These are phyloP conservation scores for Hypoxylon sp. DNA, from an alignment of 2,329 filamentous ascomycete genomes.

Conservation along the genomic window DNA sequence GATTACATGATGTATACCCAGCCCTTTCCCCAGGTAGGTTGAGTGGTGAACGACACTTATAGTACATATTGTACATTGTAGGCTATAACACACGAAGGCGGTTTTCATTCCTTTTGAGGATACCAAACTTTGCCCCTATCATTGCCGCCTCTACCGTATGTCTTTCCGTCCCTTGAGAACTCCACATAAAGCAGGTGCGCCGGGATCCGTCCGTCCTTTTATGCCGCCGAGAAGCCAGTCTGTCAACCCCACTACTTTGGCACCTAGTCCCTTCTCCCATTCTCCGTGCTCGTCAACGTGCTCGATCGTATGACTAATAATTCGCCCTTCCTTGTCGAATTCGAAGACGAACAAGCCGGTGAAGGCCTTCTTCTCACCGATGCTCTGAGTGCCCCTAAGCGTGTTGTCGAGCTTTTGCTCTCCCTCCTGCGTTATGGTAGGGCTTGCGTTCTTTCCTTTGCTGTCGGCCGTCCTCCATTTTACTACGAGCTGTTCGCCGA, in stretches of 20 bases:
- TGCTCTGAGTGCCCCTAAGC: slow-evolving; percentile 58
- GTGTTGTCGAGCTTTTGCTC: slow-evolving; percentile 54
- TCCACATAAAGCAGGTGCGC: slow-evolving; percentile 45
- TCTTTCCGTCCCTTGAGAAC: slow-evolving; percentile 35
- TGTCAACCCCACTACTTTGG: slow-evolving; percentile 88
- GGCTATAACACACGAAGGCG: slow-evolving; percentile 2
- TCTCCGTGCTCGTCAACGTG: slow-evolving; percentile 86
- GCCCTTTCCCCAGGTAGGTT: slow-evolving; percentile 42
- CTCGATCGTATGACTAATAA: slow-evolving; percentile 92
- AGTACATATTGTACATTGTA: slow-evolving; percentile 34
- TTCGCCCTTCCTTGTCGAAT: slow-evolving; percentile 87
- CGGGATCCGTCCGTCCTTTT: slow-evolving; percentile 52
- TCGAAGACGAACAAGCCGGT: slow-evolving; percentile 95
- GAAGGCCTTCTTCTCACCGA: slow-evolving; percentile 79
- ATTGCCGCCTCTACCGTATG: slow-evolving; percentile 25
- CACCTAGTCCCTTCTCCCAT: slow-evolving; percentile 83
- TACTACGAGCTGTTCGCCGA: slow-evolving; percentile 86
- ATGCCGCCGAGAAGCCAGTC: slow-evolving; percentile 93
- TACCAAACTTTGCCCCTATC: neutral
- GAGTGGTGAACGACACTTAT: slow-evolving; percentile 46
- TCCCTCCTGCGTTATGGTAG: slow-evolving; percentile 48
- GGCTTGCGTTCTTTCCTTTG: slow-evolving; percentile 57
- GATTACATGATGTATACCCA: slow-evolving; percentile 33
- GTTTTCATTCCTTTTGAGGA: neutral
- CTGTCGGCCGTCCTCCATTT: slow-evolving; percentile 80